Evolutionary conservation across 805 yeast genomes (phyloP), one percentile per base, ranked within the genome.

Genomic region (Debaryomyces castellii): DNA sequence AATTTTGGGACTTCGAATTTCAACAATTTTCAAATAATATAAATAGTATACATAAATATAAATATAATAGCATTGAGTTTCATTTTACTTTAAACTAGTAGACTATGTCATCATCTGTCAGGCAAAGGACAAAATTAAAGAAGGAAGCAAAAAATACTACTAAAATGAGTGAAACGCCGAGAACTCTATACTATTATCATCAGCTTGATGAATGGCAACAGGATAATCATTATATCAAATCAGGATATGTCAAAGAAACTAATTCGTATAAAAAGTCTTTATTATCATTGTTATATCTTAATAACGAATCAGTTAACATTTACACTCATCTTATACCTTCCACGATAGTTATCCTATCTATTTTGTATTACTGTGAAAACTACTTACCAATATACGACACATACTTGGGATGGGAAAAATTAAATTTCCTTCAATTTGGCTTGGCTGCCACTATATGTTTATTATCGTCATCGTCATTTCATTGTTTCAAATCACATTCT

Each of bases 221-320:
- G 47, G 94, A 87, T 57, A 87, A 87, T 59, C 85, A 82, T 52
- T 82, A 63, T 57, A 86, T 87, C 39, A 59, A 69, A 34, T 67
- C 81, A 0, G 89, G 89, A 4, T 87, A 87, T 54, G 83, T 86
- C 16, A 73, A 70, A 27, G 81, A 78, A 44, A 79, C 87, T 0
- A 52, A 61, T 27, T 77, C 85, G 24, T 74, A 65, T 50, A 41
- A 46, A 36, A 64, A 61, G 40, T 80, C 86, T 47, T 46, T 81
- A 14, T 52, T 66, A 33, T 77, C 87, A 2, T 60, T 85, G 39
- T 51, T 69, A 6, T 80, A 78, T 51, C 51, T 82, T 36, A 89
- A 86, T 63, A 87, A 87, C 53, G 94, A 86, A 62, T 69, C 89
- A 0, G 82, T 84, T 16, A 86, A 87, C 58, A 82, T 87, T 20